Base-by-base conservation (phyloP, 805 yeast genomes). In the Starmerella apis region DNA sequence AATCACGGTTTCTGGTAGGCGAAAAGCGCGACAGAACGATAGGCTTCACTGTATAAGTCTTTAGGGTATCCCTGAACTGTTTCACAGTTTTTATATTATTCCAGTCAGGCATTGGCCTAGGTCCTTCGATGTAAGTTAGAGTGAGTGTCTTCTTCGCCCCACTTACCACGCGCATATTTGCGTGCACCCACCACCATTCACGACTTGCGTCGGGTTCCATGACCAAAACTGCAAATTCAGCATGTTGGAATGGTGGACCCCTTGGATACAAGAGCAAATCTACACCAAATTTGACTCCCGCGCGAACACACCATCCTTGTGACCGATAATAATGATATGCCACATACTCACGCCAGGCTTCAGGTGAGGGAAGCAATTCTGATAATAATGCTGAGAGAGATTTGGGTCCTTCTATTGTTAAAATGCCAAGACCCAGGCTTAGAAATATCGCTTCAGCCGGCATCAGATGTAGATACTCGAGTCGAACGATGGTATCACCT, bases 231-330 rank as follows among this genome's bases (percentile, higher is more conserved):
- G 90, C 85, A 64, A 78, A 85, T 62, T 87, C 95, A 0, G 98
- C 96, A 63, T 92, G 99, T 46, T 82, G 79, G 63, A 88, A 86
- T 1, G 96, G 96, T 8, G 97, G 98, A 0, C 99, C 99, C 51
- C 90, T 71, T 48, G 81, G 78, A 64, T 92, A 92, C 4, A 92
- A 70, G 8, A 92, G 67, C 65, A 71, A 82, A 59, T 88, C 94
- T n/a, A 84, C 76, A 2, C 96, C 95, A 65, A 92, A 92, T 65
- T 92, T 92, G 50, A 87, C 76, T 0, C 97, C 98, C 0, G 88
- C 77, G 51, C 94, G 73, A 2, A 82, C 92, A 69, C 96, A 90
- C 96, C 97, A 92, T 0, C 96, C 96, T 23, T 78, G 72, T 0
- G 95, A 80, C 47, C 94, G 73, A 66, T 79, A 88, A 63, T 90